Evolutionary conservation across 352 stramenopile species (phyloP), one percentile per base, ranked within the genome.

Genomic region (Phytophthora hibernalis): DNA sequence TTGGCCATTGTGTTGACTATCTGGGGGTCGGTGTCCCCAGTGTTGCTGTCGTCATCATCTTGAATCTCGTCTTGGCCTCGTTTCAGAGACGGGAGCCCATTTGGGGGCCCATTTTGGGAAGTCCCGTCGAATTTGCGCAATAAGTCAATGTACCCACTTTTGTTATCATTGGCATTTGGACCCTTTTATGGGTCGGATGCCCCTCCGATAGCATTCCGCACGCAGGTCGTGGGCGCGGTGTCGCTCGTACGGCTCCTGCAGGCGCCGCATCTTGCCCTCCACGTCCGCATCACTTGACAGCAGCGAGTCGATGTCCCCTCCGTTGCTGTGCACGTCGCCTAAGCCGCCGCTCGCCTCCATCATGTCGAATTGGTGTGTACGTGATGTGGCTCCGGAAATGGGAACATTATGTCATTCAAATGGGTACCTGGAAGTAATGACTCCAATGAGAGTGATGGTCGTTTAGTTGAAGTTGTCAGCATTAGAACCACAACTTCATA

Each of bases 151-250:
- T 93, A 93, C 15, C 85, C 85, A 70, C 74, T 80, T 78, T 93
- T 93, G 70, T 93, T 93, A 77, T 93, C 85, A 65, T 93, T 93
- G n/a, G 85, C 83, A 45, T 90, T 79, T 3, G 85, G 85, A 1
- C 85, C 85, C 78, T 92, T 93, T 93, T 53, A 91, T 88, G 24
- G 85, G 85, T 0, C 85, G 85, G 53, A 93, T 77, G 24, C 85
- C 80, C 24, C 85, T 82, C 11, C 81, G 83, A 67, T 93, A 93
- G 71, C 85, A 93, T 76, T 93, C 85, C 47, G 85, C 85, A 43
- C 85, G 85, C 50, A 93, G 54, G 43, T 89, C 83, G 68, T 92
- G 85, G 12, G 85, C 85, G 45, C 85, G 85, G 55, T 90, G 82
- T 33, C 80, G 83, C 61, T 93, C 85, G 63, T 93, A 93, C 15